Evolutionary conservation across 2,329 filamentous ascomycete species (phyloP).

Genomic region (Colletotrichum lindemuthianum): DNA sequence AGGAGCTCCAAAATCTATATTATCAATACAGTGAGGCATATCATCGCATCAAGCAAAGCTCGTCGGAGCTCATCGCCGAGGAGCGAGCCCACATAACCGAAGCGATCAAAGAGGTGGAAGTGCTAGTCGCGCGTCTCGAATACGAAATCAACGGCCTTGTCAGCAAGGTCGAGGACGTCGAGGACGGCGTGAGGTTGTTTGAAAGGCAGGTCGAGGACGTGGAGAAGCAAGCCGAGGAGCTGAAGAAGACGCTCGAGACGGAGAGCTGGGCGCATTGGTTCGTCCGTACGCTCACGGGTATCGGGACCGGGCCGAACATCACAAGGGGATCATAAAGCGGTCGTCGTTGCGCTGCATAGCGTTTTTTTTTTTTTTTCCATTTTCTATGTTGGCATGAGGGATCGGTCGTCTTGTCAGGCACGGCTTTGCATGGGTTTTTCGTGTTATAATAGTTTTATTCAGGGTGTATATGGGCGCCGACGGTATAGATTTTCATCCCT

Average conservation of each 20-base stretch:
- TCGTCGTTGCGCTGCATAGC: slow-evolving; percentile 32
- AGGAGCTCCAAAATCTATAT: slow-evolving; percentile 74
- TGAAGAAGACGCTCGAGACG: slow-evolving; percentile 71
- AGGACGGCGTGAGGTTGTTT: slow-evolving; percentile 83
- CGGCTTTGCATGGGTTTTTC: too few species aligned
- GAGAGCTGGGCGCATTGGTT: slow-evolving; percentile 74
- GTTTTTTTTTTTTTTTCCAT: slow-evolving; percentile 18
- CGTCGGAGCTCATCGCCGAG: slow-evolving; percentile 74
- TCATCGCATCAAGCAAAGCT: slow-evolving; percentile 72
- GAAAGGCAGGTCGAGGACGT: slow-evolving; percentile 80
- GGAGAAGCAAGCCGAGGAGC: slow-evolving; percentile 70
- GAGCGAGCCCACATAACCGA: slow-evolving; percentile 77
- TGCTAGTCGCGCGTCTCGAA: slow-evolving; percentile 84
- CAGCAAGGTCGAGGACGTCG: slow-evolving; percentile 85
- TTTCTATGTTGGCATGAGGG: too few species aligned
- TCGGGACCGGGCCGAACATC: slow-evolving; percentile 69
- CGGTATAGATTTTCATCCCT: too few species aligned
- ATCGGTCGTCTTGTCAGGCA: too few species aligned
- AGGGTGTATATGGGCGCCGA: too few species aligned
- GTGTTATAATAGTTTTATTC: too few species aligned
- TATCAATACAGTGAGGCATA: slow-evolving; percentile 77
- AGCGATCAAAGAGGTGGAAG: slow-evolving; percentile 80
- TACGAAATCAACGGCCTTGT: slow-evolving; percentile 89
- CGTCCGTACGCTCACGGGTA: slow-evolving; percentile 68
- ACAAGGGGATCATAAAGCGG: slow-evolving; percentile 42